A percentile compares a stretch with the other conserved stretches of the same genome.
Conservation (phyloP, 495 filamentous ascomycete genomes). For the Chaetomidium leptoderma region DNA sequence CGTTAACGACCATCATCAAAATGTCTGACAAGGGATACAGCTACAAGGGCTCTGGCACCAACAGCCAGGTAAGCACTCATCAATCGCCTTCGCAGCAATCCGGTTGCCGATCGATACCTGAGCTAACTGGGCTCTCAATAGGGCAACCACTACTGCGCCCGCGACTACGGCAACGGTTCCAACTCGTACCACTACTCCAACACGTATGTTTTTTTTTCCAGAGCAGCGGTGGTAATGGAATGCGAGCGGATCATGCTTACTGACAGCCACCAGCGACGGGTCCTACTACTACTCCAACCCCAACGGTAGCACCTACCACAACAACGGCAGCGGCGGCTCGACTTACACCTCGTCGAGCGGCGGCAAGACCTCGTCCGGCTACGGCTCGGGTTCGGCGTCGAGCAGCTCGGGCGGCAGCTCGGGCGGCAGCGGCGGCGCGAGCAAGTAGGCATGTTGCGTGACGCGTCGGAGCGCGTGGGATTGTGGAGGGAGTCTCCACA, state of each 20-base stretch:
- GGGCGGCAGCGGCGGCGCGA: neutral
- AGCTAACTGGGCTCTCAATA: constrained; percentile 12
- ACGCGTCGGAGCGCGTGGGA: neutral
- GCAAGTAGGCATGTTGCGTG: neutral
- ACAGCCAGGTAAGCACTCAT: constrained; percentile 39
- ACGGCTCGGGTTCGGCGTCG: constrained; percentile 17
- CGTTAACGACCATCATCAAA: constrained; percentile 21
- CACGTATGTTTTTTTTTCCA: constrained; percentile 20
- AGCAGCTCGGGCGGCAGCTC: constrained; percentile 6
- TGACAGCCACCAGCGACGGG: constrained; percentile 36
- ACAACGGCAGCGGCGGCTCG: constrained; percentile 41
- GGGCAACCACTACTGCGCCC: constrained; percentile 54
- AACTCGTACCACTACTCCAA: constrained; percentile 59
- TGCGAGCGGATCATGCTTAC: no score
- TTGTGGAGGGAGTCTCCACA: constrained; percentile 2
- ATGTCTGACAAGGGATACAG: constrained; percentile 37
- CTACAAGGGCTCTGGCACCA: constrained; percentile 42
- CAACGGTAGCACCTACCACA: constrained; percentile 47
- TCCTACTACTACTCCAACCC: constrained; percentile 61
- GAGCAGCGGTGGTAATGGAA: no score
- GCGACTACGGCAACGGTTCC: constrained; percentile 42
- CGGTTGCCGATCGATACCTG: neutral
- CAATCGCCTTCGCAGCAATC: no score
- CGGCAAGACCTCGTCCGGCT: constrained; percentile 21
- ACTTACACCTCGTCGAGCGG: constrained; percentile 43